A percentile compares a stretch with the other conserved stretches of the same genome.
Evolutionary conservation across 1,284 basidiomycete genomes (phyloP).

Genomic region (Ganoderma leucocontextum): DNA sequence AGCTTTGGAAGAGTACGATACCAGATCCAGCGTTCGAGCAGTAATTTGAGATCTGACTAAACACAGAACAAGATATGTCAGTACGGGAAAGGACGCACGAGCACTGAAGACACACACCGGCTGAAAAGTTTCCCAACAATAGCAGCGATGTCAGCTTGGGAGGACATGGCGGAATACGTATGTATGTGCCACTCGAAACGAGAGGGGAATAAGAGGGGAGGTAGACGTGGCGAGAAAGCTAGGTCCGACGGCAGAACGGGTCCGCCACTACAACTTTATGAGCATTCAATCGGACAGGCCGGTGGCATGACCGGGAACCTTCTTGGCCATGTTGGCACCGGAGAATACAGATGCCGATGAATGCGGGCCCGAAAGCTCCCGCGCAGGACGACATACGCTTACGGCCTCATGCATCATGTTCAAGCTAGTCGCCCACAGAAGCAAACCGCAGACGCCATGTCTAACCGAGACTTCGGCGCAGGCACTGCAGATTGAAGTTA

Average conservation of each 20-base stretch:
- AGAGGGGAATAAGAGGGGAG: not conserved
- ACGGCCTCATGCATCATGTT: not conserved
- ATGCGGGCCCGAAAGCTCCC: not conserved
- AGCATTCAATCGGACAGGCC: not conserved
- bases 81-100: not conserved
- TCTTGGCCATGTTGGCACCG: not conserved
- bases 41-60: constrained; percentile 5
- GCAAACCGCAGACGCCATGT: not conserved
- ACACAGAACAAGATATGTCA: not conserved
- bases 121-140: not conserved
- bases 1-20: not conserved
- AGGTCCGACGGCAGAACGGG: not conserved
- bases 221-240: not conserved
- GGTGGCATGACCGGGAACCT: not conserved
- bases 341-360: not conserved
- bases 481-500: not conserved
- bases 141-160: not conserved
- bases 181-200: not conserved
- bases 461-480: not conserved
- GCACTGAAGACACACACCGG: not conserved
- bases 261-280: not conserved
- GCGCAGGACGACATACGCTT: not conserved
- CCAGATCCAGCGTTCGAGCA: constrained; percentile 15
- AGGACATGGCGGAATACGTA: not conserved
- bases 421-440: not conserved